phyloP scores from a whole-genome alignment of 371 early-diverging fungal genomes.

The Mortierella sp. region DNA sequence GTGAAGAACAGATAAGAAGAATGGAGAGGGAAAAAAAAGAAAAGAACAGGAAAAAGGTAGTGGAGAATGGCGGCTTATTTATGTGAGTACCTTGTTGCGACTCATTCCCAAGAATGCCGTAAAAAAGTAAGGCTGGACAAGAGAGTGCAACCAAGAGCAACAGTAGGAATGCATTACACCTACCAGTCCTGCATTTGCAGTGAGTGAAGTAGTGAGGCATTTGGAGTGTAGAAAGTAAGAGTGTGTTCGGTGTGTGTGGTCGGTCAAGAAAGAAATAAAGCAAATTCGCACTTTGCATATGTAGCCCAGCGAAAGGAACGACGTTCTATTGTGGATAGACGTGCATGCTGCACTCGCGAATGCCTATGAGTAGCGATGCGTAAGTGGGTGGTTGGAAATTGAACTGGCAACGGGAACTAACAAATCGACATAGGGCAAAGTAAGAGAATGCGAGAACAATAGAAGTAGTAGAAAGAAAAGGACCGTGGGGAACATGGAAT shows the following conservation, averaged over 20 bases:
- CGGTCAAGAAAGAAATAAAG: slow-evolving; percentile 1
- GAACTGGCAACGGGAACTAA: background rate
- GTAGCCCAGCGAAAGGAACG: background rate
- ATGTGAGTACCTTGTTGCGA: background rate
- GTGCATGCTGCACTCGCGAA: too few relatives aligned
- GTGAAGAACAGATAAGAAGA: background rate
- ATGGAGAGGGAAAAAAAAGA: background rate
- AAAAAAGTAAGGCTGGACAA: background rate
- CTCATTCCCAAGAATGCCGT: background rate
- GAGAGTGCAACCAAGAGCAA: background rate
- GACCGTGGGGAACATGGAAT: slow-evolving; percentile 12
- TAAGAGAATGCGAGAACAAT: background rate
- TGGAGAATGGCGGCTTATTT: background rate
- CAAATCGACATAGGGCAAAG: slow-evolving; percentile 1
- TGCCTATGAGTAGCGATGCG: background rate
- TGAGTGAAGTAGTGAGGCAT: background rate
- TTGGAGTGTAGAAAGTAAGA: background rate
- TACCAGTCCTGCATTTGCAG: background rate
- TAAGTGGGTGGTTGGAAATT: background rate
- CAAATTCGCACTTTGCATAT: background rate
- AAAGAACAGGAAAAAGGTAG: background rate
- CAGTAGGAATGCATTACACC: background rate
- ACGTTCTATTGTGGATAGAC: background rate
- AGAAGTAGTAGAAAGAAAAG: background rate
- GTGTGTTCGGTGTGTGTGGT: background rate